Evolutionary conservation across 2,329 filamentous ascomycete species (phyloP).

Genomic region (Botrytis porri): DNA sequence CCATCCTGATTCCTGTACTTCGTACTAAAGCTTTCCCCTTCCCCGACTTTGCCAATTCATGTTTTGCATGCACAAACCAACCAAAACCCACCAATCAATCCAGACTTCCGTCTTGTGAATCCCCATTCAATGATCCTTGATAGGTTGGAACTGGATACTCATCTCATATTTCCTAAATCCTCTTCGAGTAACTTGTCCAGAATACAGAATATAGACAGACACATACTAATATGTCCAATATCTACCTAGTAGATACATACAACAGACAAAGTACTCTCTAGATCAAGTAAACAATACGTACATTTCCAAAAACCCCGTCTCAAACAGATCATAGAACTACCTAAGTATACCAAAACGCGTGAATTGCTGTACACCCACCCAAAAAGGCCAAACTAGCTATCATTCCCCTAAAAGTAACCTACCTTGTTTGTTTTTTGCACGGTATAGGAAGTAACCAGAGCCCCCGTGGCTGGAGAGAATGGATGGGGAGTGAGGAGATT

Average conservation of each 20-base stretch:
- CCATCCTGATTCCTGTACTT: not conserved
- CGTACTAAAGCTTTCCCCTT: not conserved
- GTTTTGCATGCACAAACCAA: not conserved
- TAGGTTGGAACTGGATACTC: not conserved
- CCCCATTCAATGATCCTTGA: not conserved
- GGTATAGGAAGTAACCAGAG: slow-evolving; percentile 19
- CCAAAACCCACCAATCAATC: not conserved
- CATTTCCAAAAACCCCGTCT: not conserved
- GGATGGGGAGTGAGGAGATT: slow-evolving; percentile 28
- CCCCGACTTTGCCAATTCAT: not conserved
- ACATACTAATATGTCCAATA: not conserved
- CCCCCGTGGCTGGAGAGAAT: slow-evolving; percentile 22
- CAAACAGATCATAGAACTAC: not conserved
- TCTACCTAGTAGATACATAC: not conserved
- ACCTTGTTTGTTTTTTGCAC: not conserved
- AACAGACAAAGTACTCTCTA: not conserved
- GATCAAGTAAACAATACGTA: not conserved
- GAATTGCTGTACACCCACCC: not conserved
- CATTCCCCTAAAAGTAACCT: not conserved
- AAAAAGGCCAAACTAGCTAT: not conserved
- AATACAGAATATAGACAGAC: not conserved
- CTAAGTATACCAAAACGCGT: not conserved
- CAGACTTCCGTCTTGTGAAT: not conserved
- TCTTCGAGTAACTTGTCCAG: not conserved
- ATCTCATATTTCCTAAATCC: no score